Percentiles rank a stretch among this genome's conserved stretches.
Evolutionary conservation across 345 rosid species (phyloP).

Genomic region (Angophora floribunda): DNA sequence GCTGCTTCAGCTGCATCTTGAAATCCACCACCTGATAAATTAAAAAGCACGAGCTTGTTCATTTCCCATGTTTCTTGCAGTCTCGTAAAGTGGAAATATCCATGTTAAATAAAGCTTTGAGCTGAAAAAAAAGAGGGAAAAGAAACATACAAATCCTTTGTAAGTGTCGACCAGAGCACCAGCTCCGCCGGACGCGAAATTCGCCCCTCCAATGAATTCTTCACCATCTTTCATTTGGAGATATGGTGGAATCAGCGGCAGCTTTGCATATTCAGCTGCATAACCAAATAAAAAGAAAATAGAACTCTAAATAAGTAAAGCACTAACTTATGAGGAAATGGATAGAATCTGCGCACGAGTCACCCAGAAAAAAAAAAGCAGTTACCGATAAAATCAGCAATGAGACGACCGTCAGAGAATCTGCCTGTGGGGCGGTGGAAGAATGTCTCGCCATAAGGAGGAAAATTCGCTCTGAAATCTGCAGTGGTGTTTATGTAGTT

Average conservation of each 20-base stretch:
- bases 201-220: constrained; percentile 19
- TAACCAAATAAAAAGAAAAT: not conserved
- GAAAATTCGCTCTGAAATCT: not conserved
- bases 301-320: no score
- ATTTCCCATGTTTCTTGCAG: not conserved
- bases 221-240: constrained; percentile 16
- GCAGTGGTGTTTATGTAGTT: constrained; percentile 5
- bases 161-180: constrained; percentile 33
- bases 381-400: not conserved
- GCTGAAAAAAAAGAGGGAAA: not conserved
- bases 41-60: not conserved
- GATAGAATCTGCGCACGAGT: not conserved
- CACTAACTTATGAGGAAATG: not conserved
- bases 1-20: constrained; percentile 4
- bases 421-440: constrained; percentile 10
- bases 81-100: not conserved
- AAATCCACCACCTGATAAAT: constrained; percentile 2
- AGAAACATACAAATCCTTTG: constrained; percentile 9
- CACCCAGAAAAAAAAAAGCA: not conserved
- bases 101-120: not conserved
- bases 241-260: constrained; percentile 39
- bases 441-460: not conserved
- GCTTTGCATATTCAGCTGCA: constrained; percentile 31
- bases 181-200: constrained; percentile 44
- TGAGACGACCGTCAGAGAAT: constrained; percentile 9